These are phyloP conservation scores for Lipomyces orientalis DNA, from an alignment of 805 yeast species.

Conservation along the genomic window DNA sequence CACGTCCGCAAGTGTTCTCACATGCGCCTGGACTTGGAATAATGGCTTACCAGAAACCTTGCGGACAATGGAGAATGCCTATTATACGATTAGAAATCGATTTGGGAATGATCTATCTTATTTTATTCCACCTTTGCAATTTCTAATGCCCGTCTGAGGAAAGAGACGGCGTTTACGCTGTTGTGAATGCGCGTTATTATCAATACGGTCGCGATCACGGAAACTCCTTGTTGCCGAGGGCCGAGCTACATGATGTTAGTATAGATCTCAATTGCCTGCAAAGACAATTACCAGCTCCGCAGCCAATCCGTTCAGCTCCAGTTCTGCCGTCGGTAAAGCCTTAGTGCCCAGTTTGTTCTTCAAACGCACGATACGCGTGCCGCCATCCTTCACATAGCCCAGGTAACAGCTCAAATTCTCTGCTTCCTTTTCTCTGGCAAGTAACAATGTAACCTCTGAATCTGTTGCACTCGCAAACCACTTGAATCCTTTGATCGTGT, in stretches of 20 bases:
- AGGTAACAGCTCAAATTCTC: conserved; percentile 43
- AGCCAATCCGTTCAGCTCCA: conserved; percentile 40
- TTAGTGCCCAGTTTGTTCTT: conserved; percentile 45
- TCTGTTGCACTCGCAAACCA: conserved; percentile 47
- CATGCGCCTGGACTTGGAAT: conserved; percentile 39
- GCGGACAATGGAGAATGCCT: conserved; percentile 41
- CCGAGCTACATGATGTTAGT: conserved; percentile 12
- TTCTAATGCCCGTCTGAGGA: conserved; percentile 40
- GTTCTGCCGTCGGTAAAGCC: conserved; percentile 45
- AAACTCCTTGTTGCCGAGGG: conserved; percentile 38
- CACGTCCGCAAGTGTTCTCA: conserved; percentile 40
- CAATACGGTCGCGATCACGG: conserved; percentile 42
- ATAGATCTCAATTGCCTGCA: background rate
- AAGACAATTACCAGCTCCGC: conserved; percentile 28
- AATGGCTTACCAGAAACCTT: conserved; percentile 41
- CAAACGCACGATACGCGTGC: conserved; percentile 41
- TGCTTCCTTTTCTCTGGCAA: conserved; percentile 41
- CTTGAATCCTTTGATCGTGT: conserved; percentile 42
- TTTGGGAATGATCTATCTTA: background rate
- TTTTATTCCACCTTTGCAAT: conserved; percentile 18
- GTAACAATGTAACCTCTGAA: conserved; percentile 42
- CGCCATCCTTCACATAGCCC: conserved; percentile 41
- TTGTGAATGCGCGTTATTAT: conserved; percentile 42
- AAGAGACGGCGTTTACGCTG: conserved; percentile 39
- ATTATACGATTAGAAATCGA: conserved; percentile 25